phyloP scores from a whole-genome alignment of 176 grass and related monocot genomes.

The Avena insularis region DNA sequence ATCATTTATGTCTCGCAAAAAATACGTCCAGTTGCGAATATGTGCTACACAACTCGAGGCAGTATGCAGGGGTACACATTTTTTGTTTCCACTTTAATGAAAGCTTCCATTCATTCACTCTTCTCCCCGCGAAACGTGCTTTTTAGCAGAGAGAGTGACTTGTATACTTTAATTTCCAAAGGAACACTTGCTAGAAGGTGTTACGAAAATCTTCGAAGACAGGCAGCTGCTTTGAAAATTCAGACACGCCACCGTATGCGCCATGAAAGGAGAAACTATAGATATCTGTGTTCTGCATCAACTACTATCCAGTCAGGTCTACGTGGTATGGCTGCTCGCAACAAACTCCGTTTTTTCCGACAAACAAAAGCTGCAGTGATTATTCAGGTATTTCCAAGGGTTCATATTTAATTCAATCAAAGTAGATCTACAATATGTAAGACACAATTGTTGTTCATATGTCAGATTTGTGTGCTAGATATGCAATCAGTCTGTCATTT shows the following conservation, averaged over 20 bases:
- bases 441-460: background rate
- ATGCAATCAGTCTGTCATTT: background rate
- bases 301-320: constrained; percentile 75
- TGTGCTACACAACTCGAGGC: constrained; percentile 68
- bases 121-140: background rate
- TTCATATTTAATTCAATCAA: constrained; percentile 32
- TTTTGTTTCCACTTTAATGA: constrained; percentile 30
- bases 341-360: constrained; percentile 53
- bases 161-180: constrained; percentile 46
- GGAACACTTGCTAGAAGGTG: constrained; percentile 68
- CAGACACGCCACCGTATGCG: constrained; percentile 71
- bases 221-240: constrained; percentile 78
- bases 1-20: constrained; percentile 62
- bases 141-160: constrained; percentile 38
- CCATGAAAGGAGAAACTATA: constrained; percentile 64
- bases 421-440: constrained; percentile 6
- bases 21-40: constrained; percentile 58
- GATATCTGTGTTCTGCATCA: constrained; percentile 56
- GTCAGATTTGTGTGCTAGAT: background rate
- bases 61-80: constrained; percentile 80
- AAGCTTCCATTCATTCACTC: background rate
- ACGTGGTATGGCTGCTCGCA: constrained; percentile 76
- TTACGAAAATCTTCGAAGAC: constrained; percentile 72
- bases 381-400: constrained; percentile 70
- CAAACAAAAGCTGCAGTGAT: constrained; percentile 79